These are phyloP conservation scores for Leccinum angustisporum DNA, from an alignment of 1,284 basidiomycete species.

Conservation along the genomic window DNA sequence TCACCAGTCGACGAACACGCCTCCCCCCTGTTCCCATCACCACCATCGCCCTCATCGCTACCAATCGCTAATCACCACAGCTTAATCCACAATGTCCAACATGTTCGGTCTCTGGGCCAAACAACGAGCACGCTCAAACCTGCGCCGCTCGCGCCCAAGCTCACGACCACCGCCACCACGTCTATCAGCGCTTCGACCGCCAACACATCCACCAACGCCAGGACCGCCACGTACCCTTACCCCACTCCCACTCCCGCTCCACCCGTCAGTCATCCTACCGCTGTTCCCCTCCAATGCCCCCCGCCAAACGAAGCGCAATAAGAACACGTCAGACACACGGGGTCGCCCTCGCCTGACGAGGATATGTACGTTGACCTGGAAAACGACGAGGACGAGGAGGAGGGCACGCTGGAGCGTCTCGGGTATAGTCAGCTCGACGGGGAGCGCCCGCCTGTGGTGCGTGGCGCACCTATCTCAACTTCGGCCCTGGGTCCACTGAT, in stretches of 20 bases:
- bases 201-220: background rate
- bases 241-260: background rate
- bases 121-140: conserved; percentile 13
- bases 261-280: no score
- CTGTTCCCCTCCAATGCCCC: no score
- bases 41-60: no score
- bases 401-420: conserved; percentile 17
- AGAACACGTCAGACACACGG: no score
- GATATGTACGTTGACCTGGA: background rate
- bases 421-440: conserved; percentile 20
- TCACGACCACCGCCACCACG: conserved; percentile 15
- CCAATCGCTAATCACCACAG: background rate
- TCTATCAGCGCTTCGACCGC: background rate
- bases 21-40: background rate
- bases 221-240: background rate
- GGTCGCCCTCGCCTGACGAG: no score
- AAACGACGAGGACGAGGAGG: background rate
- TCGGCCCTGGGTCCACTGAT: background rate
- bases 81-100: background rate
- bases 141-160: conserved; percentile 25
- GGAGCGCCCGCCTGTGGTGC: background rate
- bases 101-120: conserved; percentile 11
- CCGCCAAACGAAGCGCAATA: no score
- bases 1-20: no score
- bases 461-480: background rate